Evolutionary conservation across 2,329 filamentous ascomycete genomes (phyloP).

Genomic region (Zymoseptoria brevis): DNA sequence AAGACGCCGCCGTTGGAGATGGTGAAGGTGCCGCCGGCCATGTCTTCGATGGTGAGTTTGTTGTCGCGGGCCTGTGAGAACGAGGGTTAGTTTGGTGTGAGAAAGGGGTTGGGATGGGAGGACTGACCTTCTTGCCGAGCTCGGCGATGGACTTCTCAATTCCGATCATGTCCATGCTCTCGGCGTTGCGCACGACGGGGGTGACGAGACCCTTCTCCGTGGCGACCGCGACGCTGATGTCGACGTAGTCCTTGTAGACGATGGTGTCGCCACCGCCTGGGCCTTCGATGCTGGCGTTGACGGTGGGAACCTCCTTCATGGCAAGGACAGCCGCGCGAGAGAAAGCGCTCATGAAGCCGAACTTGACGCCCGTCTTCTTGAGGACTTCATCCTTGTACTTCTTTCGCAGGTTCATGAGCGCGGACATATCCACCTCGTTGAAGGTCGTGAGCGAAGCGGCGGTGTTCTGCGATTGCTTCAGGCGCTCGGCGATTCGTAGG

Average conservation of each 20-base stretch:
- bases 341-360: conserved; percentile 99
- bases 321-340: conserved; percentile 81
- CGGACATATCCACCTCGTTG: conserved; percentile 99
- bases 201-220: conserved; percentile 97
- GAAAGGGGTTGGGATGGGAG: too few relatives aligned
- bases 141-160: conserved; percentile 91
- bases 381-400: conserved; percentile 93
- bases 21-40: conserved; percentile 96
- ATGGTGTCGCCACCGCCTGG: conserved; percentile 93
- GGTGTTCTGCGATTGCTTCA: conserved; percentile 99
- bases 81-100: too few relatives aligned
- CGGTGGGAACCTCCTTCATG: conserved; percentile 87
- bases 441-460: conserved; percentile 95
- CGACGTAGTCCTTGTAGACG: conserved; percentile 95
- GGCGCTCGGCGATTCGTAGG: conserved; percentile 87
- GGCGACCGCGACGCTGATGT: conserved; percentile 93
- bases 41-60: conserved; percentile 97
- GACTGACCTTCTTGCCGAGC: conserved; percentile 82
- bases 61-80: conserved; percentile 91
- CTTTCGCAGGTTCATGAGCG: conserved; percentile 93
- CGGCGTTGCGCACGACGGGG: conserved; percentile 88
- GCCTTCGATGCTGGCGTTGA: conserved; percentile 96
- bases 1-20: conserved; percentile 97
- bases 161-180: conserved; percentile 75
- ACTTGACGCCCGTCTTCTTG: conserved; percentile 93